Evolutionary conservation across 345 rosid species (phyloP).

Genomic region (Acer negundo): DNA sequence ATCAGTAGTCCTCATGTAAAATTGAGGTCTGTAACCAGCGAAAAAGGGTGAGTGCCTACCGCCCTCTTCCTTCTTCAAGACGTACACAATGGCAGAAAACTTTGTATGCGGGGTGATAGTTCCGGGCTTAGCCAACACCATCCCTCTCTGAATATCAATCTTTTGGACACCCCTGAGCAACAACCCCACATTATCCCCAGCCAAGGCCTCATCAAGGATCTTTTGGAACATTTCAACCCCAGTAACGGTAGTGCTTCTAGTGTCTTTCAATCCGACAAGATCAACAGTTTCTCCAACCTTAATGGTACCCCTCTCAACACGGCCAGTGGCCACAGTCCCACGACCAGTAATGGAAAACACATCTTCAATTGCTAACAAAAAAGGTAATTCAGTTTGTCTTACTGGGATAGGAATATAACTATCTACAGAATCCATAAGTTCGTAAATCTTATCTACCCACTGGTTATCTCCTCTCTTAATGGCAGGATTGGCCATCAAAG

Average conservation of each 20-base stretch:
- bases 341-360: slow-evolving; percentile 91
- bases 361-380: slow-evolving; percentile 85
- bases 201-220: slow-evolving; percentile 84
- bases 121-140: slow-evolving; percentile 92
- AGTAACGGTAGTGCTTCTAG: slow-evolving; percentile 69
- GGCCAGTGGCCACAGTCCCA: slow-evolving; percentile 91
- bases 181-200: slow-evolving; percentile 92
- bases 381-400: slow-evolving; percentile 84
- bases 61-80: slow-evolving; percentile 98
- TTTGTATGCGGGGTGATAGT: slow-evolving; percentile 81
- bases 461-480: slow-evolving; percentile 73
- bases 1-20: slow-evolving; percentile 96
- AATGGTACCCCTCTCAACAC: slow-evolving; percentile 83
- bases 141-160: slow-evolving; percentile 89
- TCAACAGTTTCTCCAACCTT: slow-evolving; percentile 81
- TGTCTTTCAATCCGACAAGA: slow-evolving; percentile 80
- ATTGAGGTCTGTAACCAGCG: slow-evolving; percentile 85
- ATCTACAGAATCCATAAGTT: slow-evolving; percentile 93
- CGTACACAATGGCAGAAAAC: slow-evolving; percentile 73
- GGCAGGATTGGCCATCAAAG: slow-evolving; percentile 64
- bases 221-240: slow-evolving; percentile 95
- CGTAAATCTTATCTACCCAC: slow-evolving; percentile 91
- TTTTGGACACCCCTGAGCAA: slow-evolving; percentile 89
- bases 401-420: slow-evolving; percentile 78
- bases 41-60: slow-evolving; percentile 95